phyloP scores from a whole-genome alignment of 257 asterid genomes.

The Petunia axillaris region DNA sequence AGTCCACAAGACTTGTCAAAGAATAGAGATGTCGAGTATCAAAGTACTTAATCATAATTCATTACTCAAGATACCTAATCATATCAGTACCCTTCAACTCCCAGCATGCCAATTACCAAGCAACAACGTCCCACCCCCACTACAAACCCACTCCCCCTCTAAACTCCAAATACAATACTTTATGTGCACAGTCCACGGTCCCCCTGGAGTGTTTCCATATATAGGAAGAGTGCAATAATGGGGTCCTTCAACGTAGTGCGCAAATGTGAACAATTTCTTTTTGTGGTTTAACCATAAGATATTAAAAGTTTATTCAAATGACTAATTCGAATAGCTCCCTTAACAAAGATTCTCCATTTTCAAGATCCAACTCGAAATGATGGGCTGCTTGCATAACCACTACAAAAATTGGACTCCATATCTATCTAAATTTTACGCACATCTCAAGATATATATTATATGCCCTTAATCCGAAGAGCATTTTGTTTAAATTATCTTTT shows the following conservation, averaged over 20 bases:
- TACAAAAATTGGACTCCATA: too few species aligned
- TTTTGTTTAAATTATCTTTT: too few species aligned
- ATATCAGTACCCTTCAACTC: slow-evolving; percentile 9
- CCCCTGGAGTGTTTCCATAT: not conserved
- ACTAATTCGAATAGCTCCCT: too few species aligned
- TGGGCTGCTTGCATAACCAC: too few species aligned
- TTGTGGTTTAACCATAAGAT: not conserved
- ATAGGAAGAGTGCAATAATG: not conserved
- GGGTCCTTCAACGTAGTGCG: not conserved
- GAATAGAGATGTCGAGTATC: not conserved
- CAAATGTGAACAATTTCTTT: not conserved
- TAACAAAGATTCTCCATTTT: too few species aligned
- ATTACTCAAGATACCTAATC: not conserved
- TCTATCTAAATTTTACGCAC: too few species aligned
- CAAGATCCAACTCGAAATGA: too few species aligned
- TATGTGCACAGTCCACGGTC: not conserved
- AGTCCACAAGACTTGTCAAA: not conserved
- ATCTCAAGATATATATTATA: too few species aligned
- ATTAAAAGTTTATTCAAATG: too few species aligned
- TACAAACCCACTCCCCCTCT: not conserved
- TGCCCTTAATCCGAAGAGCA: too few species aligned
- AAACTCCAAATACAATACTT: not conserved
- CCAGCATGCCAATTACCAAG: not conserved
- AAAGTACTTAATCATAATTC: not conserved
- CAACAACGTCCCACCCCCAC: not conserved